Percentiles rank a stretch among this genome's conserved stretches.
Evolutionary conservation across 1,284 basidiomycete genomes (phyloP).

Genomic region (Ganoderma lingzhi): DNA sequence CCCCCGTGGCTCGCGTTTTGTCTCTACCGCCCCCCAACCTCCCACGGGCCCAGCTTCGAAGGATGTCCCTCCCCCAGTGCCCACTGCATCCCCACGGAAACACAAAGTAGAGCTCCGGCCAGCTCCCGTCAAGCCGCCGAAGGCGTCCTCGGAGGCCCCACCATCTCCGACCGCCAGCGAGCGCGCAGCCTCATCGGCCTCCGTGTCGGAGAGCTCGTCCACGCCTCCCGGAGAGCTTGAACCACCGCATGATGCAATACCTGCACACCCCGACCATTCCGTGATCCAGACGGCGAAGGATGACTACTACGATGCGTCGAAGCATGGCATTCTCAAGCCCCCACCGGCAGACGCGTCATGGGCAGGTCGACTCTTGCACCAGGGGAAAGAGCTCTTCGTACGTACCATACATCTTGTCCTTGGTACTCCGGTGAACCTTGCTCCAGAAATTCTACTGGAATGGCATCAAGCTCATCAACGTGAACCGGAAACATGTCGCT

Average conservation of each 20-base stretch:
- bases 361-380: slow-evolving; percentile 65
- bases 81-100: slow-evolving; percentile 46
- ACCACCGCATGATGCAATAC: not conserved
- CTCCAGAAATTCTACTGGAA: slow-evolving; percentile 80
- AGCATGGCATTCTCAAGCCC: slow-evolving; percentile 72
- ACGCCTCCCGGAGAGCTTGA: not conserved
- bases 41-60: slow-evolving; percentile 38
- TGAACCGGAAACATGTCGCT: slow-evolving; percentile 60
- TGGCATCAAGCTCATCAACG: slow-evolving; percentile 75
- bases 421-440: slow-evolving; percentile 23
- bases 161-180: slow-evolving; percentile 17
- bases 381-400: slow-evolving; percentile 75
- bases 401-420: slow-evolving; percentile 30
- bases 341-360: slow-evolving; percentile 67
- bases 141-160: slow-evolving; percentile 25
- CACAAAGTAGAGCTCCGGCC: slow-evolving; percentile 70
- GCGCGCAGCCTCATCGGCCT: not conserved
- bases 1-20: slow-evolving; percentile 23
- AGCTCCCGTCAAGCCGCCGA: slow-evolving; percentile 63
- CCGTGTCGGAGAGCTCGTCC: not conserved
- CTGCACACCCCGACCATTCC: slow-evolving; percentile 3
- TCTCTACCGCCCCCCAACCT: slow-evolving; percentile 37
- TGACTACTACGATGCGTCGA: slow-evolving; percentile 70
- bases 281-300: slow-evolving; percentile 60
- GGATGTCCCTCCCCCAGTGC: slow-evolving; percentile 28